Evolutionary conservation across 345 rosid species (phyloP), one percentile per base, ranked within the genome.

Genomic region (Excoecaria cochinchinensis): DNA sequence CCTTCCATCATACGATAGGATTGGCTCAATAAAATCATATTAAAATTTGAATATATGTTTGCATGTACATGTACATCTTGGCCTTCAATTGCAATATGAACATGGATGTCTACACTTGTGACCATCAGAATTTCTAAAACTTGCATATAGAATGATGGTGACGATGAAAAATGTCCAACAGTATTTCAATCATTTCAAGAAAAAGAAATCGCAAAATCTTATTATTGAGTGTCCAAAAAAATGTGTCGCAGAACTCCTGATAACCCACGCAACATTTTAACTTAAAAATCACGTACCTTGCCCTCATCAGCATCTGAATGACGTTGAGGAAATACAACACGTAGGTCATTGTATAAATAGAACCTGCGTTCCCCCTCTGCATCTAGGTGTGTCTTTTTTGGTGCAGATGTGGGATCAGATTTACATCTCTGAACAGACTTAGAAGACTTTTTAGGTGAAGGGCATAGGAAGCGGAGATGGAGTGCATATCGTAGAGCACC

Each of bases 281-380:
- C 51, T 48, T 38, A 68, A 75, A 31, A 42, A 70, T 53, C 57
- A 42, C 85, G 72, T 90, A 95, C 99, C 97, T 92, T 92, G 82
- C 99, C 97, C 86, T 95, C 99, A 70, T 95, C 99, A 42, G 91
- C 70, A 71, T 95, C 99, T 47, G 97, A 86, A 86, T 95, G 99
- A 63, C 97, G 97, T 77, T 91, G 99, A 67, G 97, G 97, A 77
- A 95, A 95, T 59, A 95, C 92, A 1, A 87, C 97, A 81, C 94
- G 89, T 86, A 95, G 66, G 75, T 95, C 97, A 72, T 91, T 92
- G 84, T 89, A 92, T 57, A 95, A 79, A 77, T 91, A 95, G 86
- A 95, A 95, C 66, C 92, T 91, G 58, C 95, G 80, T 38, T 89
- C 88, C 56, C 78, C 88, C 16, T 85, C 87, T 72, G 55, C 77